Percentiles rank a stretch among this genome's conserved stretches.
Evolutionary conservation across 1,139 yeast genomes (phyloP).

Genomic region (Candida sp.): DNA sequence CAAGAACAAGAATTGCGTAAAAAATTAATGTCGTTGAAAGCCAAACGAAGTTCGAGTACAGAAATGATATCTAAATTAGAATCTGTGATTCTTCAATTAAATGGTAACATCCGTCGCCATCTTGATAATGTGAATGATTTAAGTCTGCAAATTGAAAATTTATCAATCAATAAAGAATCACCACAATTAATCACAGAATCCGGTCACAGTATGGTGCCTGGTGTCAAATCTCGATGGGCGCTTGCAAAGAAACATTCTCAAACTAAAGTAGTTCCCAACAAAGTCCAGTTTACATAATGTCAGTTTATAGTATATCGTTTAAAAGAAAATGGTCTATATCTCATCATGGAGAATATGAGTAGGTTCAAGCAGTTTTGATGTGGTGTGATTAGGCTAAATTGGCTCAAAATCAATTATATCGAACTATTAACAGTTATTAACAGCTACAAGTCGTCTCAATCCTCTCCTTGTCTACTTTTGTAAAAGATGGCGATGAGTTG

Average conservation of each 20-base stretch:
- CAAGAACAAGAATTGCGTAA: conserved; percentile 16
- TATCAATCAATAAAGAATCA: conserved; percentile 3
- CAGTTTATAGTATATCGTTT: neutral
- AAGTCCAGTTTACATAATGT: neutral
- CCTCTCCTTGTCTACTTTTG: neutral
- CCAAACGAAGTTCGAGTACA: conserved; percentile 11
- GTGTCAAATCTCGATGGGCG: neutral
- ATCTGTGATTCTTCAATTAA: conserved; percentile 18
- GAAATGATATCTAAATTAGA: conserved; percentile 17
- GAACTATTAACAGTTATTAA: no score
- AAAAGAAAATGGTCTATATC: no score
- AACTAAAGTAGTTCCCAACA: neutral
- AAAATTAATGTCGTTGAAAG: conserved; percentile 25
- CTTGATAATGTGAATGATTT: conserved; percentile 12
- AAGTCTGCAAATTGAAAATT: conserved; percentile 7
- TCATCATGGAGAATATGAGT: neutral
- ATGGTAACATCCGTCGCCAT: conserved; percentile 14
- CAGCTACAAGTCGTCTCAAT: no score
- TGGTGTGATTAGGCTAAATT: neutral
- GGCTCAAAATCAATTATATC: neutral
- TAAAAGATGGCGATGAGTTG: neutral
- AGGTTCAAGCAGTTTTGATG: neutral
- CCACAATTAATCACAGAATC: neutral
- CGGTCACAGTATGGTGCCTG: neutral
- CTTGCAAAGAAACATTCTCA: neutral